phyloP scores from a whole-genome alignment of 805 yeast genomes.

The Candida loeiensis region DNA sequence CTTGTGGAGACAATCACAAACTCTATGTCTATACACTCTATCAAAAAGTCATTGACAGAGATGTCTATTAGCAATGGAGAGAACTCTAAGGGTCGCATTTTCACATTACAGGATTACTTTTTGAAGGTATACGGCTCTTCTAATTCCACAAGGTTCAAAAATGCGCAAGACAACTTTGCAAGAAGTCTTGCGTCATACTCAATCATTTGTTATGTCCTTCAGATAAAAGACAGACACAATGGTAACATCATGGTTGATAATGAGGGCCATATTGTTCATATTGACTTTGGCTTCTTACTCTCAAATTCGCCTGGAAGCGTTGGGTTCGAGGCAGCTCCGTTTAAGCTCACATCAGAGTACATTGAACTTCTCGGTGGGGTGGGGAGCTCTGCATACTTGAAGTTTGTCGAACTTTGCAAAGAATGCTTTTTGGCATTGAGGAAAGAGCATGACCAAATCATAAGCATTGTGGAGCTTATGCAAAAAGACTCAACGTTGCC shows the following conservation, averaged over 20 bases:
- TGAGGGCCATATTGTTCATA: slow-evolving; percentile 92
- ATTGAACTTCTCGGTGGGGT: slow-evolving; percentile 83
- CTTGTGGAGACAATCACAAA: slow-evolving; percentile 94
- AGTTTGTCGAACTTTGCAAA: slow-evolving; percentile 58
- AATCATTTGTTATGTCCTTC: slow-evolving; percentile 81
- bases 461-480: slow-evolving; percentile 89
- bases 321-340: slow-evolving; percentile 97
- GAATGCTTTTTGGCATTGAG: slow-evolving; percentile 73
- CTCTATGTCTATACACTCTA: slow-evolving; percentile 90
- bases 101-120: slow-evolving; percentile 77
- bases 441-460: slow-evolving; percentile 66
- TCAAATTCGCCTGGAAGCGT: slow-evolving; percentile 96
- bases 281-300: slow-evolving; percentile 90
- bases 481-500: slow-evolving; percentile 87
- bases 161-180: slow-evolving; percentile 84
- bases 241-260: slow-evolving; percentile 96
- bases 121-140: slow-evolving; percentile 67
- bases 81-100: slow-evolving; percentile 66
- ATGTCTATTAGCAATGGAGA: slow-evolving; percentile 63
- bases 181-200: slow-evolving; percentile 89
- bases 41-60: slow-evolving; percentile 86
- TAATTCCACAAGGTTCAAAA: slow-evolving; percentile 49
- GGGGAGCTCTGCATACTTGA: slow-evolving; percentile 57
- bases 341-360: slow-evolving; percentile 86
- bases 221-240: slow-evolving; percentile 93